A percentile compares a stretch with the other conserved stretches of the same genome.
These are phyloP conservation scores for Sporothrix euskadiensis DNA, from an alignment of 2,329 filamentous ascomycete genomes.

Conservation along the genomic window DNA sequence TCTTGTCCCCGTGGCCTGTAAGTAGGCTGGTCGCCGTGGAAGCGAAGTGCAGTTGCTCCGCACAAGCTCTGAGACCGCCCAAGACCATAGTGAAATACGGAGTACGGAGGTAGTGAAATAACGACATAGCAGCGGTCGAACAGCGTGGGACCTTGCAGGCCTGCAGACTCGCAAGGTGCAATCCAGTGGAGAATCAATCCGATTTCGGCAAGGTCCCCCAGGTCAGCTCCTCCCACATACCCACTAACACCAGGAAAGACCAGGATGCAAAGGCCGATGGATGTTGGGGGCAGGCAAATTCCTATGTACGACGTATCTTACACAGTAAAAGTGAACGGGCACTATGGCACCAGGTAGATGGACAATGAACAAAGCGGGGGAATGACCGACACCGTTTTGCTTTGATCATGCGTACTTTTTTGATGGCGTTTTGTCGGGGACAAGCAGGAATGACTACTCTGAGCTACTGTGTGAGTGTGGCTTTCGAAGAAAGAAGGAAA, in stretches of 20 bases:
- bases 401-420: constrained; percentile 3
- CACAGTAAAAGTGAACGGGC: not conserved
- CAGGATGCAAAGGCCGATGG: constrained; percentile 2
- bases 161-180: too few relatives aligned
- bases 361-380: constrained; percentile 16
- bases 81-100: not conserved
- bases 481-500: not conserved
- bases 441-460: not conserved
- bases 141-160: not conserved
- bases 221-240: constrained; percentile 3
- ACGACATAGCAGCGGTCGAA: not conserved
- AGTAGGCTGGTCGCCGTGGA: not conserved
- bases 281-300: not conserved
- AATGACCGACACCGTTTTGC: not conserved
- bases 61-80: not conserved
- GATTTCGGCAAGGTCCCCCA: constrained; percentile 25
- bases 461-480: not conserved
- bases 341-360: not conserved
- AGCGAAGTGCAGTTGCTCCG: not conserved
- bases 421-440: not conserved
- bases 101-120: not conserved
- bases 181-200: constrained; percentile 14
- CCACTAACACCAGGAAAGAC: constrained; percentile 8
- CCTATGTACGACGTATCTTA: not conserved
- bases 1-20: constrained; percentile 3